Evolutionary conservation across 2,329 filamentous ascomycete species (phyloP), one percentile per base, ranked within the genome.

Genomic region (Colletotrichum higginsianum): DNA sequence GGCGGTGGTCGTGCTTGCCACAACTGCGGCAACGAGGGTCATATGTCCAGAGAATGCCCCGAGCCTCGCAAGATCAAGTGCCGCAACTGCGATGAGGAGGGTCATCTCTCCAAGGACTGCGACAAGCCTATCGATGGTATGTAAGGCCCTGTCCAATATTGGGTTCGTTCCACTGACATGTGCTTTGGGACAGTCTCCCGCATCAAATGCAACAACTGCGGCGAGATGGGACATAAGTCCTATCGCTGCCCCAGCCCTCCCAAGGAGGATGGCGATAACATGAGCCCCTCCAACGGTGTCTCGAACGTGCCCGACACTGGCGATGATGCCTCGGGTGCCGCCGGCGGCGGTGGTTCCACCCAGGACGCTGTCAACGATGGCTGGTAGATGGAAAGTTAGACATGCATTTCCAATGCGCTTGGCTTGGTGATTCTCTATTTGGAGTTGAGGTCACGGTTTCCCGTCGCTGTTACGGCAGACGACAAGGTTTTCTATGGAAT

Each of bases 21-120:
- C 76, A 93, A 93, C 81, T 93, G 91, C 75, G 90, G 90, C 23
- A 80, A 87, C 50, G 88, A 90, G 63, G 91, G 90, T 6, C 91
- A 93, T 73, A 83, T 85, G 53, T 80, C 83, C 73, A 83, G 82
- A 21, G 86, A 89, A 4, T 90, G 89, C 70, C 80, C 85, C 38
- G 82, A 86, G 73, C 82, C 81, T 56, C 82, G 80, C 52, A 76
- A 73, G 13, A 89, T 90, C 3, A 87, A 82, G 12, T 94, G 92
- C 82, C 88, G 87, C 73, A 83, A 88, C 79, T 93, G 91, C 73
- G 84, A 88, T 18, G 85, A 89, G 74, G 83, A 85, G 70, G 91
- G 91, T 3, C 91, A 93, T 76, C 86, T 85, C 74, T 85, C 89
- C 66, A 86, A 86, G 47, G 91, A 94, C 57, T 94, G 90, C 74